Base-by-base conservation (phyloP, 345 rosid genomes). In the Ailanthus altissimus region DNA sequence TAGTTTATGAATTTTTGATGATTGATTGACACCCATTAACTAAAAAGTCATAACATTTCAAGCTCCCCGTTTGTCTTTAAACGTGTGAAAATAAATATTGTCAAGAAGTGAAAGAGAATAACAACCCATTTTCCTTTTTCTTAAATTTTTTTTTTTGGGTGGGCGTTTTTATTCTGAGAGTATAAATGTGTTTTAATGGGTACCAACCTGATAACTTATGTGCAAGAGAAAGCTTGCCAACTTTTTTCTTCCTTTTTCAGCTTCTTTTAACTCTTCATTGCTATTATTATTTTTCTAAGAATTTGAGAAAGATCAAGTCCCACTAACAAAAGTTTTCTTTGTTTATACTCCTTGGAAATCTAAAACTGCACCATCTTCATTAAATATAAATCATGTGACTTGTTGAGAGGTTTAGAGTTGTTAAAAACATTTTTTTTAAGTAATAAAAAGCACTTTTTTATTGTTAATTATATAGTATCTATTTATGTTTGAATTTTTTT, bases 1-100 rank as follows among this genome's bases (percentile, higher is more conserved):
- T 86, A 84, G 80, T 87, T 86, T 85, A 73, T 84, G 84, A 80
- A 86, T 84, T 89, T 77, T 84, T 76, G 75, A 80, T 89, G 90
- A 85, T 82, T 88, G 93, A 86, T 80, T 26, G 89, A 86, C 88
- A 81, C 83, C 92, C 95, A 85, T 83, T 84, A 84, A 77, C 62
- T 70, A 84, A 74, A 88, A 77, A 83, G 83, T 68, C 75, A 32
- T 61, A 25, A 81, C 70, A 69, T 75, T 82, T 74, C 72, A 76
- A 72, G 82, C 61, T 66, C 36, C 61, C 79, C 21, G 56, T 78
- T 68, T 65, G 66, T 60, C 76, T 73, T 59, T 60, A 2, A 73
- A 61, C 28, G 20, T 60, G 45, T 28, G 8, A 11, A 23, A 43
- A 26, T 43, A 25, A 14, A 43, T 43, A 23, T 45, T 2, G 40